phyloP scores from a whole-genome alignment of 2,329 filamentous ascomycete species.

The Aschersonia sp. region DNA sequence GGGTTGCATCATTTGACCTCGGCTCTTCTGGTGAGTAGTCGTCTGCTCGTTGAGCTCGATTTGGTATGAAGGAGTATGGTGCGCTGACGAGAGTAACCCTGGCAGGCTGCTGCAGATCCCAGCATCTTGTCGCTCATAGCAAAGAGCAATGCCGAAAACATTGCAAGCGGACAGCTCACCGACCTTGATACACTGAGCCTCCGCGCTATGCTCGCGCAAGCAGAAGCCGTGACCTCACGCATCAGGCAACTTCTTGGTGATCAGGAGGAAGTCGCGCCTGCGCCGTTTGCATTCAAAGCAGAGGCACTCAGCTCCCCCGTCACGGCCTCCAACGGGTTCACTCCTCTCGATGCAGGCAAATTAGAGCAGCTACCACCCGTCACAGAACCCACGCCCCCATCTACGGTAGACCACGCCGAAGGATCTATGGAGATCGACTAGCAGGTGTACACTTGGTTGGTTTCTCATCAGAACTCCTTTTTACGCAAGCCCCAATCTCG shows the following conservation, averaged over 20 bases:
- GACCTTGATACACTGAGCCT: constrained; percentile 29
- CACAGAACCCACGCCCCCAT: constrained; percentile 24
- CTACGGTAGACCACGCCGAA: constrained; percentile 23
- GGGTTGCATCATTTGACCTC: constrained; percentile 40
- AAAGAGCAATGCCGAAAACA: constrained; percentile 27
- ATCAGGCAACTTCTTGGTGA: constrained; percentile 26
- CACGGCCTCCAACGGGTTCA: constrained; percentile 9
- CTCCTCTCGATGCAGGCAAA: constrained; percentile 12
- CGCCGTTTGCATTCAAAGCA: constrained; percentile 8
- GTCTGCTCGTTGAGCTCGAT: not conserved
- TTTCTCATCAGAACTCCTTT: constrained; percentile 3
- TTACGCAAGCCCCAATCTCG: not conserved
- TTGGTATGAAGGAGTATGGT: not conserved
- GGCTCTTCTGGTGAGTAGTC: constrained; percentile 44
- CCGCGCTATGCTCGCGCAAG: constrained; percentile 31
- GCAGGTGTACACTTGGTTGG: constrained; percentile 2
- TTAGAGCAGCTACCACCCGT: constrained; percentile 14
- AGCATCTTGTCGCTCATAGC: constrained; percentile 33
- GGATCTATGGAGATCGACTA: constrained; percentile 25
- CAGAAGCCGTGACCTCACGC: constrained; percentile 26
- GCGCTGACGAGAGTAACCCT: not conserved
- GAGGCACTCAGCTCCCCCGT: constrained; percentile 11
- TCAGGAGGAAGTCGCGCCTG: constrained; percentile 10
- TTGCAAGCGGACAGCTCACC: constrained; percentile 24
- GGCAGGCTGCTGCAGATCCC: constrained; percentile 29